Percentiles rank a stretch among this genome's conserved stretches.
Conservation (phyloP, 352 stramenopile species). For the Nothophytophthora sp. region DNA sequence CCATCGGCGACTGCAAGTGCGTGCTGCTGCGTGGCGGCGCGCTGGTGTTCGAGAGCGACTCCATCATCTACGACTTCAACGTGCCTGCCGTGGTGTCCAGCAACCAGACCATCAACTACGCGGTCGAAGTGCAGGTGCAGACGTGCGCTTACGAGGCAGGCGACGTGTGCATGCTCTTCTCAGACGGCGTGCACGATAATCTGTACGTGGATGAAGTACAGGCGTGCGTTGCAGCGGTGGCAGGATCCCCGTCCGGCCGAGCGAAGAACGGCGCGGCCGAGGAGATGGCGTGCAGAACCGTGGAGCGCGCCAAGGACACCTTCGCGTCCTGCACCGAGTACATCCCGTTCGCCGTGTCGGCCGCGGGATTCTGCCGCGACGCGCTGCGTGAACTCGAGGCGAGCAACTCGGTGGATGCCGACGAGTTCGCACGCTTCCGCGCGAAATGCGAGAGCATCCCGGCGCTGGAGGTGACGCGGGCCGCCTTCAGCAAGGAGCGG, state of each 20-base stretch:
- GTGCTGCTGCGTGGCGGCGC: conserved; percentile 61
- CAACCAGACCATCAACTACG: conserved; percentile 86
- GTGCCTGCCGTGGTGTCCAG: conserved; percentile 86
- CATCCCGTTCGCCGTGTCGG: conserved; percentile 86
- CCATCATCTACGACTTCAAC: conserved; percentile 92
- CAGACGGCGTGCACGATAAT: conserved; percentile 88
- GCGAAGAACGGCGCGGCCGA: conserved; percentile 50
- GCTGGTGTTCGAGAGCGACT: conserved; percentile 88
- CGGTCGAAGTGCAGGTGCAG: conserved; percentile 70
- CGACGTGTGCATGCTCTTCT: conserved; percentile 85
- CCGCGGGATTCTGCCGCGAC: conserved; percentile 77
- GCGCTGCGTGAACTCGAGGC: conserved; percentile 77
- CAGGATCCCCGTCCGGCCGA: conserved; percentile 8
- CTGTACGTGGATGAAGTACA: conserved; percentile 85
- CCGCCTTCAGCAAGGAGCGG: conserved; percentile 79
- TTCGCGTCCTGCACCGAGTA: conserved; percentile 67
- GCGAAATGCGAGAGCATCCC: conserved; percentile 74
- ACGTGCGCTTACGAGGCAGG: conserved; percentile 68
- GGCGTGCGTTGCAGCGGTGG: conserved; percentile 43
- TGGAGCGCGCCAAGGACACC: conserved; percentile 67
- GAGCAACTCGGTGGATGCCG: conserved; percentile 56
- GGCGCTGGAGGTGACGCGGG: conserved; percentile 56
- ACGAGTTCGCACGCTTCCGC: conserved; percentile 74
- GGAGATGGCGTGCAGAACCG: conserved; percentile 75
- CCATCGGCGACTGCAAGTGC: conserved; percentile 89